Percentiles rank a stretch among this genome's conserved stretches.
Conservation (phyloP, 129 eudicot species). For the carrot (Daucus carota) region DNA sequence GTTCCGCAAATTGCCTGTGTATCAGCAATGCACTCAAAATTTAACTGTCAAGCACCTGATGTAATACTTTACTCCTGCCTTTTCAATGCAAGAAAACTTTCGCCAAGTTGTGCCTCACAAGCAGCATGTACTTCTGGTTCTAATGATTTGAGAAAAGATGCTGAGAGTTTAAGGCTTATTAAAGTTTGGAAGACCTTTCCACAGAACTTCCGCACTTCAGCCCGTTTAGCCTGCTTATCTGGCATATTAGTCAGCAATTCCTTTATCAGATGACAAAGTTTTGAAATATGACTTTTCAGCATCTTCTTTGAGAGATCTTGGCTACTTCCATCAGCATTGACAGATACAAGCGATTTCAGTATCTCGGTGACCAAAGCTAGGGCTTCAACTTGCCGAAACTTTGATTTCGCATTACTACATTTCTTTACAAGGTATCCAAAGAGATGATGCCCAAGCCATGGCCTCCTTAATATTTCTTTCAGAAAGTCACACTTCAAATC, state of each 20-base stretch:
- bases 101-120: slow-evolving; percentile 74
- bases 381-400: slow-evolving; percentile 75
- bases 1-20: background rate
- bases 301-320: slow-evolving; percentile 24
- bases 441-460: slow-evolving; percentile 66
- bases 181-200: slow-evolving; percentile 46
- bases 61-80: slow-evolving; percentile 10
- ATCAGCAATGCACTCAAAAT: background rate
- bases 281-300: slow-evolving; percentile 38
- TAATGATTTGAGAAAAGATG: slow-evolving; percentile 47
- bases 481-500: slow-evolving; percentile 69
- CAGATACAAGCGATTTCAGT: slow-evolving; percentile 37
- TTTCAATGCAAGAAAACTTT: slow-evolving; percentile 61
- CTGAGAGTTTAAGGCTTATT: slow-evolving; percentile 21
- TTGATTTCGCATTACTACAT: slow-evolving; percentile 53
- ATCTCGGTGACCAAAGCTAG: slow-evolving; percentile 61
- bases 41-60: slow-evolving; percentile 5
- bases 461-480: slow-evolving; percentile 69
- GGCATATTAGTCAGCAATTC: slow-evolving; percentile 68
- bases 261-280: slow-evolving; percentile 39
- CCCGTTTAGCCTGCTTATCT: slow-evolving; percentile 66
- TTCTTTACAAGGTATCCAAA: slow-evolving; percentile 70
- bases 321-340: slow-evolving; percentile 26
- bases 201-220: slow-evolving; percentile 72
- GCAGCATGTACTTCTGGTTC: slow-evolving; percentile 48